Conservation (phyloP, 805 yeast genomes). For the Zygosaccharomyces rouxii region DNA sequence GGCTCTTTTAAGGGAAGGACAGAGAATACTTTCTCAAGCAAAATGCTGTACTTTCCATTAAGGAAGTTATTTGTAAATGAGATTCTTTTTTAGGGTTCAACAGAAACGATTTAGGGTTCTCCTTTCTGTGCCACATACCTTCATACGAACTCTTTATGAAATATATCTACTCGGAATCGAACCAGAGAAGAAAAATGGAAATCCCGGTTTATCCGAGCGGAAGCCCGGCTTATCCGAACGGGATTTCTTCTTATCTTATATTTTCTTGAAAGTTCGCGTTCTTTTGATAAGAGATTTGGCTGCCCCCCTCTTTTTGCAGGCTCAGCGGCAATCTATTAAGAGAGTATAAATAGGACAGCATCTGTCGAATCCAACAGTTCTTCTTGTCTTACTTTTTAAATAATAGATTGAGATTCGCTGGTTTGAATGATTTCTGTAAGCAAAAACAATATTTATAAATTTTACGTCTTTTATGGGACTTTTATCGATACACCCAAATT, state of each 20-base stretch:
- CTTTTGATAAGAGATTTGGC: not conserved
- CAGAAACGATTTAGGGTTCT: too few species aligned
- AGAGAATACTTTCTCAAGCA: too few species aligned
- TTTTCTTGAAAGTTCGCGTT: not conserved
- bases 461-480: slow-evolving; percentile 58
- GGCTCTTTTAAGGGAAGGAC: too few species aligned
- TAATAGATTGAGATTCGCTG: not conserved
- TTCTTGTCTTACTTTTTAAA: not conserved
- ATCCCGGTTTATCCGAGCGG: not conserved
- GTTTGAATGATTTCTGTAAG: slow-evolving; percentile 5
- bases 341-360: not conserved
- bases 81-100: too few species aligned
- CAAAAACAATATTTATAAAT: slow-evolving; percentile 1
- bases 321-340: slow-evolving; percentile 3
- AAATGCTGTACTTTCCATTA: too few species aligned
- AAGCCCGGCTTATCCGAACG: slow-evolving; percentile 1
- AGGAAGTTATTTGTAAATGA: too few species aligned
- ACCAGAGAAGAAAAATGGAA: not conserved
- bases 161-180: not conserved
- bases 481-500: slow-evolving; percentile 66
- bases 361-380: not conserved
- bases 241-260: not conserved
- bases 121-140: too few species aligned
- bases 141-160: too few species aligned
- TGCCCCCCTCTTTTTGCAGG: not conserved